Evolutionary conservation across 2,329 filamentous ascomycete species (phyloP).

Genomic region (Bipolaris oryzae): DNA sequence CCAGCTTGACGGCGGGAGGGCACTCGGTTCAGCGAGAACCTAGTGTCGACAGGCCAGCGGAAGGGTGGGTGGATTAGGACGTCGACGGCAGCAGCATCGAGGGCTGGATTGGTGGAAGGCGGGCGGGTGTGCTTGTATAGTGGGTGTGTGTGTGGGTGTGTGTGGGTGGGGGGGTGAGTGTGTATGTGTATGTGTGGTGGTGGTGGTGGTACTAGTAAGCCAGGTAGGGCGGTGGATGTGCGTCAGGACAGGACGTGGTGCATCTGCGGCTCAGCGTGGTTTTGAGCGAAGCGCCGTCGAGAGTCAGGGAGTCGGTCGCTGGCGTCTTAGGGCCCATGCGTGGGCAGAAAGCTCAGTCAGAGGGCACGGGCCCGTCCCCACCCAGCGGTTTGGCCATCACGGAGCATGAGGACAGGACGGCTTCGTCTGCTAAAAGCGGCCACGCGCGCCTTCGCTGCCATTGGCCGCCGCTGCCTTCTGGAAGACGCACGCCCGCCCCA

Average conservation of each 20-base stretch:
- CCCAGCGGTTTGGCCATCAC: constrained; percentile 23
- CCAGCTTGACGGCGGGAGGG: constrained; percentile 45
- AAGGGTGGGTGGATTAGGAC: constrained; percentile 28
- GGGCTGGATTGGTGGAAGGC: constrained; percentile 14
- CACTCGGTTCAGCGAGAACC: constrained; percentile 46
- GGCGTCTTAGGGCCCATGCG: constrained; percentile 19
- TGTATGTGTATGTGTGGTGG: not conserved
- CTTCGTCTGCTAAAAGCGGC: constrained; percentile 21
- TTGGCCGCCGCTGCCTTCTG: constrained; percentile 21
- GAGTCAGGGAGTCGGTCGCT: constrained; percentile 19
- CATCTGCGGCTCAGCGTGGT: constrained; percentile 46
- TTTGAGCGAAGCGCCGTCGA: constrained; percentile 38
- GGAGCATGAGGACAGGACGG: constrained; percentile 12
- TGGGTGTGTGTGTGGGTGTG: not conserved
- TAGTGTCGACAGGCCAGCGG: constrained; percentile 30
- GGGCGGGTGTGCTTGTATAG: constrained; percentile 12
- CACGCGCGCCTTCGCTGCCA: not conserved
- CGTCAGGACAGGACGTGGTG: constrained; percentile 18
- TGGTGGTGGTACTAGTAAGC: constrained; percentile 26
- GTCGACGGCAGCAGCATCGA: constrained; percentile 37
- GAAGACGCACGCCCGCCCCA: constrained; percentile 27
- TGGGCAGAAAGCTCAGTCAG: constrained; percentile 30
- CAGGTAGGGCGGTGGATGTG: constrained; percentile 23
- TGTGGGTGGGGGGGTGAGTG: not conserved
- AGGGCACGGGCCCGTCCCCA: constrained; percentile 20